Base-by-base conservation (phyloP, 306 rosid species). In the Vicia villosa region DNA sequence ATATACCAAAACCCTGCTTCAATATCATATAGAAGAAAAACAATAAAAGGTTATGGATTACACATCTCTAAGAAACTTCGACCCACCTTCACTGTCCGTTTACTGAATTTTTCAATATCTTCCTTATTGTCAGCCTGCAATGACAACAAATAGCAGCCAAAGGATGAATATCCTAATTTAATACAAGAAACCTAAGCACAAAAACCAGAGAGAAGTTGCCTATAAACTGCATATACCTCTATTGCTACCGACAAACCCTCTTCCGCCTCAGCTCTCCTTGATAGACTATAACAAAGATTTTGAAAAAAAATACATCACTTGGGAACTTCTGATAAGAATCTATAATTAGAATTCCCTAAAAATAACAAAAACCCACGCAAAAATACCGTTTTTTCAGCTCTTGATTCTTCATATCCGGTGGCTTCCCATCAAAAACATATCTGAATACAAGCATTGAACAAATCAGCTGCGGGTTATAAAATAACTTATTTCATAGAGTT, bases 361-460 rank as follows among this genome's bases (percentile, higher is more conserved):
- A 77, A 64, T 37, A 57, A 69, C 59, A 43, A 8, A 52, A 45
- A 19, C 36, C 46, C 38, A 60, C 66, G 10, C 14, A 74, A 41
- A 36, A 37, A 52, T 86, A 90, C 98, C 98, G 97, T 77, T 94
- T 94, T 26, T 91, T 96, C 74, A 94, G 88, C 86, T 94, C 97
- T 84, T 90, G 90, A 54, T 79, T 90, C 82, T 94, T 94, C 91
- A 94, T 60, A 12, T 90, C 97, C 0, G 97, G 98, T 19, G 98
- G 97, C 80, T 78, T 70, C 79, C 98, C 98, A 40, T 94, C 97
- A 69, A 94, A 94, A 76, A 94, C 97, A 85, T 94, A 94, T 64
- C 98, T 94, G 80, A 30, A 73, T 3, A 47, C 4, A 28, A 51
- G 22, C 30, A 77, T 60, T 5, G 45, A 14, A 21, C 22, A 70